Base-by-base conservation (phyloP, 106 monocot genomes). In the Platanthera zijinensis region DNA sequence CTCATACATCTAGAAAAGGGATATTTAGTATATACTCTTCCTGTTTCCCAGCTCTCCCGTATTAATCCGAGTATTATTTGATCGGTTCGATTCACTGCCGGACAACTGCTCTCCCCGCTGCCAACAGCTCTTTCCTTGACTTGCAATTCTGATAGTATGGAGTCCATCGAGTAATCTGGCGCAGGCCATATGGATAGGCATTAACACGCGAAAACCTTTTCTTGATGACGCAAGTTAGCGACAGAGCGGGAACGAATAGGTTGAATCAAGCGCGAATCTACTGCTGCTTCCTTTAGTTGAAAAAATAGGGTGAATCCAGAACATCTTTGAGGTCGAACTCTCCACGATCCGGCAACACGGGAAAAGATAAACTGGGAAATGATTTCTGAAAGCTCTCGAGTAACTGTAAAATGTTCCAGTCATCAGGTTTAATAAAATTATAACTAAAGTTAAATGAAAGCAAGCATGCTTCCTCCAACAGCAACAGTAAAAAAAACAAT, bases 301-400 rank as follows among this genome's bases (percentile, higher is more conserved):
- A 92, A 79, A 92, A 92, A 83, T 92, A 92, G 28, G 86, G 75
- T 51, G 91, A 88, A 22, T 78, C 69, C 19, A 88, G 57, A 68
- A 92, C 91, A 50, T 92, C 88, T 64, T 84, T 88, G 28, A 92
- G 63, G 75, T 84, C 76, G 57, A 86, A 88, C 74, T 86, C 83
- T 52, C 91, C 91, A 14, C 88, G 80, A 48, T 86, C 88, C 5
- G 91, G 91, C 57, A 88, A 51, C 10, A 83, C 75, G 7, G 91
- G 91, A 73, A 92, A 92, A 64, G 71, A 77, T 64, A 92, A 73
- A 18, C 76, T 47, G 19, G 91, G 91, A 66, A 86, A 88, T 22
- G 91, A 86, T 74, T 81, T 46, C 74, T 88, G 74, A 81, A 92
- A 92, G 74, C 84, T 80, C 75, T 84, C 86, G 76, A 92, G 39